Conservation (phyloP, 257 asterid species). For the Oldenlandia corymbosa region DNA sequence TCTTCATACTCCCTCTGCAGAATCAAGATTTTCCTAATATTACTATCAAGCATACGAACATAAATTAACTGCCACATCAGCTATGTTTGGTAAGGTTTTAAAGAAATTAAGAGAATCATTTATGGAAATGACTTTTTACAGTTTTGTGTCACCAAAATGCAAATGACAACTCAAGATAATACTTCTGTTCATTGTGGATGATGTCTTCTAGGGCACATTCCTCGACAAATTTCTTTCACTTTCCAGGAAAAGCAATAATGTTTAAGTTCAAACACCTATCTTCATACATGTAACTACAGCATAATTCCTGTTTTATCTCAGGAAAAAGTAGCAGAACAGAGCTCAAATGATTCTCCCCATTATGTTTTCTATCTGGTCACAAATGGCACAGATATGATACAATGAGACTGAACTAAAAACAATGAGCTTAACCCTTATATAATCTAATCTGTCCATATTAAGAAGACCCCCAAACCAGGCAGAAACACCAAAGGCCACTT, state of each 20-base stretch:
- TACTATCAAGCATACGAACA: not conserved
- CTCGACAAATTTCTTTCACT: not conserved
- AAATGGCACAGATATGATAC: not conserved
- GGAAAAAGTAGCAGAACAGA: not conserved
- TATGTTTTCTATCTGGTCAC: too few relatives aligned
- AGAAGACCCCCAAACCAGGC: not conserved
- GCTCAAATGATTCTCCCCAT: not conserved
- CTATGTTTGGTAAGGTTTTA: not conserved
- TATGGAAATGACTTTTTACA: not conserved
- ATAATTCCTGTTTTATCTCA: not conserved
- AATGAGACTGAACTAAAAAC: not conserved
- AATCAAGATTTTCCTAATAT: not conserved
- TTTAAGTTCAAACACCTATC: not conserved
- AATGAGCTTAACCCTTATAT: not conserved
- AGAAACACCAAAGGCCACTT: too few relatives aligned
- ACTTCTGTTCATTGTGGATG: too few relatives aligned
- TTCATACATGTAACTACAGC: not conserved
- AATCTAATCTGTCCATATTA: too few relatives aligned
- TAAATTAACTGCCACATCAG: not conserved
- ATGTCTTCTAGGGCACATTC: too few relatives aligned
- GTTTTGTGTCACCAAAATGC: not conserved
- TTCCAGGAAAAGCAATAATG: not conserved
- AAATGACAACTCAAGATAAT: too few relatives aligned
- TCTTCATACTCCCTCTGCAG: slow-evolving; percentile 87
- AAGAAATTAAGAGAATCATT: not conserved